These are phyloP conservation scores for Botryotinia convoluta DNA, from an alignment of 2,329 filamentous ascomycete genomes.

Conservation along the genomic window DNA sequence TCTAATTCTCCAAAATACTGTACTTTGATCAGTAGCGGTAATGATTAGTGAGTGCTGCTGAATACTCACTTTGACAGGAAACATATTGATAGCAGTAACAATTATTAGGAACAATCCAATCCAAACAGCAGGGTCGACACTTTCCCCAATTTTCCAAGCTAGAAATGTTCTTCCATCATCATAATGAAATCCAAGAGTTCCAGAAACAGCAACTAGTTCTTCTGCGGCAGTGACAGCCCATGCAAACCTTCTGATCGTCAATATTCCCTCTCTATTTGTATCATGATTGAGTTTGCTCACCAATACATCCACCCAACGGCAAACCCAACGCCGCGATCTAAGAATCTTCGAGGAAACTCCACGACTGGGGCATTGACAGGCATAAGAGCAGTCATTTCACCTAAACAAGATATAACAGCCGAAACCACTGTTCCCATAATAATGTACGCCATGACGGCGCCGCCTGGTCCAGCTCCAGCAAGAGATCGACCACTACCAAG, in stretches of 20 bases:
- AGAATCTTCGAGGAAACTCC: conserved; percentile 42
- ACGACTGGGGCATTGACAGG: conserved; percentile 43
- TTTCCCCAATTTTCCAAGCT: conserved; percentile 39
- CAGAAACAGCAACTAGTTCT: conserved; percentile 41
- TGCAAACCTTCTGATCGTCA: conserved; percentile 39
- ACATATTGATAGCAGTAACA: conserved; percentile 40
- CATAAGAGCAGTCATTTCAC: conserved; percentile 43
- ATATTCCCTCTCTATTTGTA: background rate
- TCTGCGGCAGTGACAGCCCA: conserved; percentile 41
- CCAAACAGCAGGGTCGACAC: conserved; percentile 42
- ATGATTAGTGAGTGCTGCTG: background rate
- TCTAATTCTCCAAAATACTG: conserved; percentile 41
- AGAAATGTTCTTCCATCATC: conserved; percentile 40
- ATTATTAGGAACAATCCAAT: conserved; percentile 41
- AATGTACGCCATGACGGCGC: conserved; percentile 42
- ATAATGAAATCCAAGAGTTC: conserved; percentile 41
- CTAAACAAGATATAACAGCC: conserved; percentile 44
- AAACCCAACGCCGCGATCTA: conserved; percentile 42
- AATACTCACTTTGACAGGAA: conserved; percentile 40
- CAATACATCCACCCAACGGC: conserved; percentile 44
- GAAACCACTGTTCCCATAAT: conserved; percentile 46
- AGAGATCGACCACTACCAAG: conserved; percentile 43
- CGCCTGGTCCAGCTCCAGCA: conserved; percentile 43
- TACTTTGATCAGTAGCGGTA: background rate
- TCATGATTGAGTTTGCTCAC: conserved; percentile 27